phyloP scores from a whole-genome alignment of 345 rosid genomes.

The Mallotus nudiflorus region DNA sequence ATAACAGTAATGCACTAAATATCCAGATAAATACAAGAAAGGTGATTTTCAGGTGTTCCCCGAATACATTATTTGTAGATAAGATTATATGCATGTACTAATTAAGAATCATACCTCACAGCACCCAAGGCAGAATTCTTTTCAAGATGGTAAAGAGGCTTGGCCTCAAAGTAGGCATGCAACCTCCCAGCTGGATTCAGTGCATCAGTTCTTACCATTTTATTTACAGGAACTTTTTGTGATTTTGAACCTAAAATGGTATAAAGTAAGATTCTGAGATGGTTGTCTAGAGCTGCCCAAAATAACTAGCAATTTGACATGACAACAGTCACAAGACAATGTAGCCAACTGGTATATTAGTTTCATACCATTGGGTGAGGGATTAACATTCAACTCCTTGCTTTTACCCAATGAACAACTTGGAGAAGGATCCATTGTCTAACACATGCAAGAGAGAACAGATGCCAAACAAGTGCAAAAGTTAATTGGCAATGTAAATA shows the following conservation, averaged over 20 bases:
- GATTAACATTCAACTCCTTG: slow-evolving; percentile 42
- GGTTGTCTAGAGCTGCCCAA: slow-evolving; percentile 3
- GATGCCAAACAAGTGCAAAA: slow-evolving; percentile 10
- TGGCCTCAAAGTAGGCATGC: slow-evolving; percentile 69
- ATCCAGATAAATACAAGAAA: neutral
- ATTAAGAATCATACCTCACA: slow-evolving; percentile 54
- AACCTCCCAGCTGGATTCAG: slow-evolving; percentile 90
- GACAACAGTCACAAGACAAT: slow-evolving; percentile 7
- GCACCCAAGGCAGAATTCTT: slow-evolving; percentile 52
- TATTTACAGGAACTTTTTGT: slow-evolving; percentile 73
- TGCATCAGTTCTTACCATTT: slow-evolving; percentile 89
- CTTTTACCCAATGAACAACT: slow-evolving; percentile 33
- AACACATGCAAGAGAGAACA: slow-evolving; percentile 25
- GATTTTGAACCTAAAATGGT: slow-evolving; percentile 52
- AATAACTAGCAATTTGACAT: slow-evolving; percentile 8
- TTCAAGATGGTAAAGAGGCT: slow-evolving; percentile 43
- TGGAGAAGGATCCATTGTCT: slow-evolving; percentile 61
- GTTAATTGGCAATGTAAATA: slow-evolving; percentile 10
- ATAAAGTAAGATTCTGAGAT: slow-evolving; percentile 13
- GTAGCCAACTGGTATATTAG: neutral
- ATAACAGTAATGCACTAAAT: neutral
- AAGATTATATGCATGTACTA: neutral
- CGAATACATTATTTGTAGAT: neutral
- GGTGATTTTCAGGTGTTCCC: neutral
- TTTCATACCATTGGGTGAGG: slow-evolving; percentile 33